Evolutionary conservation across 2,329 filamentous ascomycete species (phyloP).

Genomic region (Mycogone perniciosa): DNA sequence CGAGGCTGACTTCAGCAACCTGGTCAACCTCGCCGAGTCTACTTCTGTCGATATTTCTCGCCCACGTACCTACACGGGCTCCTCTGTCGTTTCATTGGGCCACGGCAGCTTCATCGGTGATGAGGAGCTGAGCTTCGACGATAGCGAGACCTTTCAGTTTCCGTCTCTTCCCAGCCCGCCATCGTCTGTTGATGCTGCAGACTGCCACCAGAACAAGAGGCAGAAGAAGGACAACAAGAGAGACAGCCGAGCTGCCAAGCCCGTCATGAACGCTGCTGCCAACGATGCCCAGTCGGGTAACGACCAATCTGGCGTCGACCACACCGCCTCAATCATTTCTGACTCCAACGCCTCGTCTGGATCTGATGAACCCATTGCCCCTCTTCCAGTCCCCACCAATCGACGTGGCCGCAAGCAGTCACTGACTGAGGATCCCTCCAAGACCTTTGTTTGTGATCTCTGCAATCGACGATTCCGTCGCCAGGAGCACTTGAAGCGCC

Average conservation of each 20-base stretch:
- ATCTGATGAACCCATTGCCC: constrained; percentile 39
- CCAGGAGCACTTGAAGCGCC: constrained; percentile 96
- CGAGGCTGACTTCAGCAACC: constrained; percentile 72
- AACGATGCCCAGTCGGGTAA: constrained; percentile 28
- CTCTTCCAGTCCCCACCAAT: constrained; percentile 58
- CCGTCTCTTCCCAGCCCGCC: constrained; percentile 58
- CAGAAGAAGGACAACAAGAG: constrained; percentile 48
- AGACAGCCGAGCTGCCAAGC: constrained; percentile 27
- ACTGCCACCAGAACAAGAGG: constrained; percentile 52
- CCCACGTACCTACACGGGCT: constrained; percentile 61
- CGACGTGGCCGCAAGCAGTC: constrained; percentile 98
- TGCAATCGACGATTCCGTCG: constrained; percentile 97
- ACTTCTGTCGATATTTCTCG: constrained; percentile 59
- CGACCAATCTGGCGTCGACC: constrained; percentile 30
- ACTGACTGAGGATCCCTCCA: constrained; percentile 91
- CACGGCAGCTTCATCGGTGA: constrained; percentile 72
- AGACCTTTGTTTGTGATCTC: constrained; percentile 94
- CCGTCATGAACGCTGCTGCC: constrained; percentile 38
- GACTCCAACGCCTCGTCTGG: constrained; percentile 35
- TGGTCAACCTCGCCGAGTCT: constrained; percentile 57
- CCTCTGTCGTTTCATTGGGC: constrained; percentile 59
- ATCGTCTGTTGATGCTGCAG: constrained; percentile 27
- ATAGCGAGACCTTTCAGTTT: constrained; percentile 55
- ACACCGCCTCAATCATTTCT: constrained; percentile 30
- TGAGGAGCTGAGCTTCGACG: constrained; percentile 70